Percentiles rank a stretch among this genome's conserved stretches.
Evolutionary conservation across 1,284 basidiomycete genomes (phyloP).

Genomic region (Apiotrichum mycotoxinovorans): DNA sequence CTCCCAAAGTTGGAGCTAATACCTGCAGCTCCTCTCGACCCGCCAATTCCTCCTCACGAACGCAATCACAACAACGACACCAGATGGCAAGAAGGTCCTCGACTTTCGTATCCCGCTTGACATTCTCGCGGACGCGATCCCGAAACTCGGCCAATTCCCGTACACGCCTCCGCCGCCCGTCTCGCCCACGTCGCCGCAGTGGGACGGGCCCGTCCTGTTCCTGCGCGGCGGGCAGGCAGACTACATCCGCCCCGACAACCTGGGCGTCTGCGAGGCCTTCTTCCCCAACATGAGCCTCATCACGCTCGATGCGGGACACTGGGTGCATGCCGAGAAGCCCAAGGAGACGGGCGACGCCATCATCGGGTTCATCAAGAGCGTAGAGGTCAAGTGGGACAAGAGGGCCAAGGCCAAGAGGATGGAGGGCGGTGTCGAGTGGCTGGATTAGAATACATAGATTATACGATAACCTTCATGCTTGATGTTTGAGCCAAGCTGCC

Average conservation of each 20-base stretch:
- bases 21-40: constrained; percentile 48
- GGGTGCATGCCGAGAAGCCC: constrained; percentile 50
- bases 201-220: constrained; percentile 54
- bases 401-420: background rate
- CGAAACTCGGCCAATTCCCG: constrained; percentile 56
- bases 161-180: constrained; percentile 42
- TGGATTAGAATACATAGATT: background rate
- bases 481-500: background rate
- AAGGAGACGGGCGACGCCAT: constrained; percentile 40
- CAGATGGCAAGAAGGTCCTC: constrained; percentile 33
- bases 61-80: constrained; percentile 37
- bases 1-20: constrained; percentile 18
- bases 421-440: background rate
- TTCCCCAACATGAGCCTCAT: constrained; percentile 53
- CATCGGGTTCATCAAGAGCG: constrained; percentile 29
- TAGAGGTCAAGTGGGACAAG: background rate
- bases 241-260: constrained; percentile 55
- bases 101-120: constrained; percentile 55
- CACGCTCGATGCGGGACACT: constrained; percentile 46
- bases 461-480: no score
- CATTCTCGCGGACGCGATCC: constrained; percentile 51
- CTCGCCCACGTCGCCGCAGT: constrained; percentile 26
- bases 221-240: constrained; percentile 54
- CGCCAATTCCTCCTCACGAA: constrained; percentile 59
- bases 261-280: constrained; percentile 50